These are phyloP conservation scores for Cutaneotrichosporon sp. DNA, from an alignment of 1,284 basidiomycete genomes.

Conservation along the genomic window DNA sequence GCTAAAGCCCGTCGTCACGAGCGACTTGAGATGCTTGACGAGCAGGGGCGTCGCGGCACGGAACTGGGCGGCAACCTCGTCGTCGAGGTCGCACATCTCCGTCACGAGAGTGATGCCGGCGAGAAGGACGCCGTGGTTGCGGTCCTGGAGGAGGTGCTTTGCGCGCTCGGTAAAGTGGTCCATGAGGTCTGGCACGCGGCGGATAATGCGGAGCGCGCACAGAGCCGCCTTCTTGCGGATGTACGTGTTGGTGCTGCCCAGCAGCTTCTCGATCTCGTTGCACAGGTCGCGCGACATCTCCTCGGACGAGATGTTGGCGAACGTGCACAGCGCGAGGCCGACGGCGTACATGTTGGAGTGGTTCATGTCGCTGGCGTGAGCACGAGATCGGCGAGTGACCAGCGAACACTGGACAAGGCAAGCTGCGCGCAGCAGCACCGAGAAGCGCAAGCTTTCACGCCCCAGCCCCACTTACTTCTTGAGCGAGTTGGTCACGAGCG, in stretches of 20 bases:
- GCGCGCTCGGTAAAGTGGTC: constrained; percentile 90
- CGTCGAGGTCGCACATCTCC: constrained; percentile 87
- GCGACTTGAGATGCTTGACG: constrained; percentile 91
- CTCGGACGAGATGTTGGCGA: constrained; percentile 98
- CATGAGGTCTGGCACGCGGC: constrained; percentile 93
- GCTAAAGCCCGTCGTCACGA: constrained; percentile 96
- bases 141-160: constrained; percentile 87
- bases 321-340: constrained; percentile 94
- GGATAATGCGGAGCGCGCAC: constrained; percentile 93
- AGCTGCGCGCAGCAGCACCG: too few species aligned
- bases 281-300: constrained; percentile 97
- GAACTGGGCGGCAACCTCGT: constrained; percentile 76
- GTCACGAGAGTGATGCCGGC: constrained; percentile 92
- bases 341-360: constrained; percentile 99
- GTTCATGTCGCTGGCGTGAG: constrained; percentile 86
- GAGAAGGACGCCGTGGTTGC: constrained; percentile 95
- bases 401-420: too few species aligned
- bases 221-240: constrained; percentile 98
- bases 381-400: too few species aligned
- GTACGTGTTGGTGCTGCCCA: constrained; percentile 97
- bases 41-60: constrained; percentile 89
- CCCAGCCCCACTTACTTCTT: constrained; percentile 84
- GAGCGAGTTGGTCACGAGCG: constrained; percentile 94
- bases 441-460: too few species aligned
- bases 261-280: constrained; percentile 95